Base-by-base conservation (phyloP, 495 filamentous ascomycete species). In the Monascus purpureus region DNA sequence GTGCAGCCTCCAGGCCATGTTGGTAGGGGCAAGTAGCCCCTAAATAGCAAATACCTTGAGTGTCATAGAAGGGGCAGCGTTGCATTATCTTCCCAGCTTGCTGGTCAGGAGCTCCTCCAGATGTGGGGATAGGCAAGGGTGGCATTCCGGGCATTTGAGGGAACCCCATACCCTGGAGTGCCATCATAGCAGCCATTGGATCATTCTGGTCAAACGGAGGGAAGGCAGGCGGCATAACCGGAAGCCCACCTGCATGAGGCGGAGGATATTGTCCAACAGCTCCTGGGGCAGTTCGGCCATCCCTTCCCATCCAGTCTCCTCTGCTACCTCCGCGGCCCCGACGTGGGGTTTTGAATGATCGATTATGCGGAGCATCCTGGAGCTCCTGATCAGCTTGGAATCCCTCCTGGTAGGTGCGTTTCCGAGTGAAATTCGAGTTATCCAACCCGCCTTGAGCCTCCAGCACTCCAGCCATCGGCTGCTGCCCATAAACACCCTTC, bases 41-140 rank as follows among this genome's bases (percentile, higher is more conserved):
- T 29, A 77, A 55, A 19, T 80, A 72, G 45, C 88, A 96, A 40
- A 77, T 92, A 0, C 90, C 90, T 41, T 86, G 84, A 1, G 68
- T 73, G 39, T 95, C 87, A 48, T 85, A 96, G 49, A 93, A 85
- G 26, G 75, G 73, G 46, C 88, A 96, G 36, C 77, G 67, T 47
- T 74, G 55, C 6, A 59, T 62, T 34, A 57, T 59, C 33, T 62
- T 63, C 22, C 45, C 29, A 15, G 32, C 48, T 30, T 51, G 50
- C 29, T 54, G 53, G 5, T 46, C 50, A 8, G 39, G 35, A 16
- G 30, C 43, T 28, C 35, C 39, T 25, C 43, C 39, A 9, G 32
- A 29, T 18, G 63, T 49, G 25, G 61, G 50, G 26, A 56, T 57
- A 8, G 58, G 52, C 48, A 71, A 59, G 11, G 55, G 53, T 20